A percentile compares a stretch with the other conserved stretches of the same genome.
Conservation (phyloP, 768 basidiomycete genomes). For the Leccinum longicurvipes region DNA sequence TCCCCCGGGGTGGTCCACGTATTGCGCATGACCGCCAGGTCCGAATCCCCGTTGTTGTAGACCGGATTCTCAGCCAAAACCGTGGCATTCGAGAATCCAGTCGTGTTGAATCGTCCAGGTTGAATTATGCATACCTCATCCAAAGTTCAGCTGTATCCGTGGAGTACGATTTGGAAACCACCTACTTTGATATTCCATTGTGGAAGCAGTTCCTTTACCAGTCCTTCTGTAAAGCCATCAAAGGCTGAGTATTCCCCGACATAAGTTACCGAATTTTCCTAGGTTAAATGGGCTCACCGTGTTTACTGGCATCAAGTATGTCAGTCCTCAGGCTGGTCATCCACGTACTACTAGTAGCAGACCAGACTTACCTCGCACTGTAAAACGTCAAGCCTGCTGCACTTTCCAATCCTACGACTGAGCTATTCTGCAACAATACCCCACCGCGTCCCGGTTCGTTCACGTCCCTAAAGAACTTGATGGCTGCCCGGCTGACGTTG, state of each 20-base stretch:
- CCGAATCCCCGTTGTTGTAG: background rate
- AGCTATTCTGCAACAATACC: background rate
- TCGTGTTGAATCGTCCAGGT: too few relatives aligned
- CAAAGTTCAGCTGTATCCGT: too few relatives aligned
- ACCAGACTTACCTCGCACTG: background rate
- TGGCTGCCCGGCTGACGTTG: too few relatives aligned
- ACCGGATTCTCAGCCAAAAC: too few relatives aligned
- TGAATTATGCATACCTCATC: too few relatives aligned
- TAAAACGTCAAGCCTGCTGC: background rate
- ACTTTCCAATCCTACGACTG: background rate
- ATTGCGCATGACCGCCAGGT: background rate
- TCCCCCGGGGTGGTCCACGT: background rate
- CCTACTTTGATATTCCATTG: too few relatives aligned
- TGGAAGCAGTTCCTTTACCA: too few relatives aligned
- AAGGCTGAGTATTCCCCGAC: background rate
- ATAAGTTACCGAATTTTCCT: background rate
- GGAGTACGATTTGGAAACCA: too few relatives aligned
- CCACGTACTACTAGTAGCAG: too few relatives aligned
- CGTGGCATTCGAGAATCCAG: too few relatives aligned
- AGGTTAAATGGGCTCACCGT: background rate
- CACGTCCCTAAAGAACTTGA: conserved; percentile 32
- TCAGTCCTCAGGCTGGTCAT: background rate
- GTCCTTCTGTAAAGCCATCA: background rate
- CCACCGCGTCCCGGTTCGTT: conserved; percentile 33
- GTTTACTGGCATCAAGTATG: background rate